Conservation (phyloP, 140 eudicot species). For the Bidens hawaiensis region DNA sequence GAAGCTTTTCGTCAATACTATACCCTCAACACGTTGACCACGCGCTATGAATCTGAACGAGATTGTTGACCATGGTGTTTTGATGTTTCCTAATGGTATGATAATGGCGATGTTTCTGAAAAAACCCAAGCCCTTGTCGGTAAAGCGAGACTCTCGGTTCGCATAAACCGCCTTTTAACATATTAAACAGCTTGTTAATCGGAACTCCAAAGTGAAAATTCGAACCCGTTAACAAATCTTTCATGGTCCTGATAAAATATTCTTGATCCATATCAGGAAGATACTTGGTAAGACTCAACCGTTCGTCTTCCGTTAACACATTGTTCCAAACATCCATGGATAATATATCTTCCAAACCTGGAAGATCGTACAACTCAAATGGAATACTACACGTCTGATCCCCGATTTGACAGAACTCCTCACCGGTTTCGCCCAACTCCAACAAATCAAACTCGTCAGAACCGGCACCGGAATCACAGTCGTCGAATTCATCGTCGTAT, state of each 20-base stretch:
- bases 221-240: conserved; percentile 72
- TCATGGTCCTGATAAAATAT: conserved; percentile 67
- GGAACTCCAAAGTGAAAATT: conserved; percentile 92
- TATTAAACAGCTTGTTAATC: conserved; percentile 46
- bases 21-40: conserved; percentile 84
- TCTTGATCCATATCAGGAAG: conserved; percentile 97
- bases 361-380: conserved; percentile 82
- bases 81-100: conserved; percentile 71
- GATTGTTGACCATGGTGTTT: conserved; percentile 63
- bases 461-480: conserved; percentile 94
- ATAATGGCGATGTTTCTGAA: conserved; percentile 68
- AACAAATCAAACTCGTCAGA: conserved; percentile 92
- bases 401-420: conserved; percentile 89
- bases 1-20: conserved; percentile 94
- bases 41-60: conserved; percentile 67
- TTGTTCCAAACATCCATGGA: conserved; percentile 98
- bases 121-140: conserved; percentile 67
- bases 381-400: conserved; percentile 93
- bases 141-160: conserved; percentile 96
- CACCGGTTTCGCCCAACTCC: conserved; percentile 83
- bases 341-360: conserved; percentile 62
- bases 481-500: conserved; percentile 81
- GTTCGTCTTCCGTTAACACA: conserved; percentile 76
- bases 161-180: conserved; percentile 92
- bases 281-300: conserved; percentile 66